Conservation (phyloP, 352 stramenopile genomes). For the Pythium brachiatum region DNA sequence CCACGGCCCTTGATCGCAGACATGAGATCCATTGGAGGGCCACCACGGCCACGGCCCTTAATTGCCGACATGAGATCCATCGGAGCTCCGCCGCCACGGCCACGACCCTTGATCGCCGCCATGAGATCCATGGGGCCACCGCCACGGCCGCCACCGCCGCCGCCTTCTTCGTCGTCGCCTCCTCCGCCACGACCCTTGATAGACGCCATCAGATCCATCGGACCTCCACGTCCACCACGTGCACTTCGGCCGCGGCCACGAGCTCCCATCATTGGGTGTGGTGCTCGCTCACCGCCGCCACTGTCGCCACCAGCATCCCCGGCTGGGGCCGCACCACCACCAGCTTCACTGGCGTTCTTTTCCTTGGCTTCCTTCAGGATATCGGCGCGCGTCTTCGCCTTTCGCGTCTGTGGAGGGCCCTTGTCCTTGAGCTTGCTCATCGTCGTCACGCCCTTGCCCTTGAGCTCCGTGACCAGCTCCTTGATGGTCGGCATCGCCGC, state of each 20-base stretch:
- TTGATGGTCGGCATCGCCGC: conserved; percentile 64
- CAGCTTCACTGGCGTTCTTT: conserved; percentile 62
- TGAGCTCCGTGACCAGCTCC: conserved; percentile 60
- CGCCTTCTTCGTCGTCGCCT: conserved; percentile 45
- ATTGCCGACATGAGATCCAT: conserved; percentile 31
- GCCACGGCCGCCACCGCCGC: conserved; percentile 36
- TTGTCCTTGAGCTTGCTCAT: conserved; percentile 67
- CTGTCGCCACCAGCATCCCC: conserved; percentile 19
- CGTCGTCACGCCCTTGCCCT: conserved; percentile 55
- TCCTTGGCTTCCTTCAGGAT: conserved; percentile 88
- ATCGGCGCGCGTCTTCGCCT: conserved; percentile 64
- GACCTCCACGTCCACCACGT: conserved; percentile 40
- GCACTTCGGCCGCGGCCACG: conserved; percentile 39
- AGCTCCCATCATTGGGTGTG: conserved; percentile 40
- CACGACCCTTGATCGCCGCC: conserved; percentile 56
- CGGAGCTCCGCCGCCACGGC: conserved; percentile 32
- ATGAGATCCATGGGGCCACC: conserved; percentile 52
- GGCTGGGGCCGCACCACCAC: conserved; percentile 25
- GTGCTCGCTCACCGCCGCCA: conserved; percentile 27
- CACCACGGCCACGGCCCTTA: conserved; percentile 19
- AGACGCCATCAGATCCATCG: conserved; percentile 26
- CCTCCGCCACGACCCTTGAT: conserved; percentile 37
- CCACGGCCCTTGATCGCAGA: conserved; percentile 7
- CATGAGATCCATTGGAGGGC: conserved; percentile 16
- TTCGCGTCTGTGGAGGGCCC: conserved; percentile 46